These are phyloP conservation scores for Pinus albicaulis DNA, from an alignment of 75 land plant species.

Conservation along the genomic window DNA sequence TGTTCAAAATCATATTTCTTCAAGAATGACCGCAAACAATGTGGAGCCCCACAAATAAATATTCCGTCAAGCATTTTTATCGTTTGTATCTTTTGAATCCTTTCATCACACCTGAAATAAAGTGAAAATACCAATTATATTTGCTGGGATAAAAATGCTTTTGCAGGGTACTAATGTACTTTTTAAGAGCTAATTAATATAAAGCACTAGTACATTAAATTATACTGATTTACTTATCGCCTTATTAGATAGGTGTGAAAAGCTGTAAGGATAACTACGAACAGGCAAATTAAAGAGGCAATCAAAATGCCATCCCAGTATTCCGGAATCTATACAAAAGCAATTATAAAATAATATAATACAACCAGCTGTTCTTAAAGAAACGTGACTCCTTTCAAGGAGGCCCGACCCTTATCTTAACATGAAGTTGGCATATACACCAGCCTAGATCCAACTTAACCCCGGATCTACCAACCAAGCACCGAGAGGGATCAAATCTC, in stretches of 20 bases:
- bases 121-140: background rate
- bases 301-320: background rate
- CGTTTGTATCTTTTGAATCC: conserved; percentile 87
- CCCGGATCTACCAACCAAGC: too few species aligned
- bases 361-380: too few species aligned
- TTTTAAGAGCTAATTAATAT: background rate
- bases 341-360: too few species aligned
- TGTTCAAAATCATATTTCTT: conserved; percentile 74
- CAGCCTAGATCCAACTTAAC: too few species aligned
- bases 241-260: background rate
- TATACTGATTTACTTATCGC: background rate
- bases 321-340: too few species aligned
- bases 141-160: background rate
- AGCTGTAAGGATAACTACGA: background rate
- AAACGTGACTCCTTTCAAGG: too few species aligned
- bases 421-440: too few species aligned
- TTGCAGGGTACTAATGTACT: too few species aligned
- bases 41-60: conserved; percentile 94
- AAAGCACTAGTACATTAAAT: too few species aligned
- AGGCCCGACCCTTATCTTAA: too few species aligned
- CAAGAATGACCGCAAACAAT: conserved; percentile 87
- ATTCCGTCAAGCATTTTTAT: conserved; percentile 94
- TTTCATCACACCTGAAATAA: conserved; percentile 83
- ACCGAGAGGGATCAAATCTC: too few species aligned
- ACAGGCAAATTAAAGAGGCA: background rate